These are phyloP conservation scores for Nemania sp. DNA, from an alignment of 2,329 filamentous ascomycete genomes.

Conservation along the genomic window DNA sequence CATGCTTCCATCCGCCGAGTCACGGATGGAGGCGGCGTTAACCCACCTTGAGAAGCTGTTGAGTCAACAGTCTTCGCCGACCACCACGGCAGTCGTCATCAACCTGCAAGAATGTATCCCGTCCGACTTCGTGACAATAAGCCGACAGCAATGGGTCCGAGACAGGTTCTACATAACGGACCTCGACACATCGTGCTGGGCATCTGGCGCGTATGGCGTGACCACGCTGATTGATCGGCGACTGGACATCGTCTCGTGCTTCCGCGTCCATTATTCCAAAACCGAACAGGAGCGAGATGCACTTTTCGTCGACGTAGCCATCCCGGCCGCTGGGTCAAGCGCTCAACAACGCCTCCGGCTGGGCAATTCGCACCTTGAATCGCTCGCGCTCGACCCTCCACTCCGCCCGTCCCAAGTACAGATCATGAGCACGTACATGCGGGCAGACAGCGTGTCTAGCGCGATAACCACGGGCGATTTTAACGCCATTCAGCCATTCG, in stretches of 20 bases:
- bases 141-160: slow-evolving; percentile 50
- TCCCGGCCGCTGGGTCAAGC: slow-evolving; percentile 10
- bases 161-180: slow-evolving; percentile 54
- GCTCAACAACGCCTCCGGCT: slow-evolving; percentile 25
- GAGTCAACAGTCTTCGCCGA: neutral
- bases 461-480: slow-evolving; percentile 57
- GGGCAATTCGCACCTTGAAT: slow-evolving; percentile 41
- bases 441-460: slow-evolving; percentile 40
- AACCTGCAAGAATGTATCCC: slow-evolving; percentile 56
- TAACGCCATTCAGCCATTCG: slow-evolving; percentile 60
- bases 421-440: slow-evolving; percentile 28
- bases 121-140: slow-evolving; percentile 50
- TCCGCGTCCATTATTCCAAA: slow-evolving; percentile 53
- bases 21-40: slow-evolving; percentile 38
- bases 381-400: slow-evolving; percentile 33
- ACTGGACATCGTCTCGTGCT: slow-evolving; percentile 46
- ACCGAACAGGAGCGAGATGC: slow-evolving; percentile 55
- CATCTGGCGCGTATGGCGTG: slow-evolving; percentile 52
- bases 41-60: slow-evolving; percentile 31
- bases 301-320: slow-evolving; percentile 55
- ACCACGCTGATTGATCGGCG: slow-evolving; percentile 54
- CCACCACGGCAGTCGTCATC: slow-evolving; percentile 45
- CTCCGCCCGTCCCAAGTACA: slow-evolving; percentile 33
- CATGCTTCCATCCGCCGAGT: slow-evolving; percentile 36
- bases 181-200: slow-evolving; percentile 47